Base-by-base conservation (phyloP, 2,329 filamentous ascomycete genomes). In the Orbilia ellipsospora region DNA sequence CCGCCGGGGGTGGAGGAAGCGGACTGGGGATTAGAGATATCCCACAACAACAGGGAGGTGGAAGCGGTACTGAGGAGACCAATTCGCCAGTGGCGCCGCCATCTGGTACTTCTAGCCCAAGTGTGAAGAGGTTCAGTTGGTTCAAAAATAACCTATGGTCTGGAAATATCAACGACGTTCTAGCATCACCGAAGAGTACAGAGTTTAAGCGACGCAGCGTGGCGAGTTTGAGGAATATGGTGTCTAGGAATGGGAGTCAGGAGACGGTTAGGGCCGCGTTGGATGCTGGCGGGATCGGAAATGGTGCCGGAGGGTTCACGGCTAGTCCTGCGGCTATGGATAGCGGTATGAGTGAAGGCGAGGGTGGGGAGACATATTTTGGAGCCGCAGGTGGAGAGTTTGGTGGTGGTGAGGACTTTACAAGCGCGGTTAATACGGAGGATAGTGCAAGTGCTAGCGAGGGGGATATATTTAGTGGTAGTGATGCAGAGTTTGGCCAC, bases 321-420 rank as follows among this genome's bases (percentile, higher is more conserved):
- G 40, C 57, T 5, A 74, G 56, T 15, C 63, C 70, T 15, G 51
- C 70, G n/a, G 18, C 20, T 18, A 10, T 52, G 18, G 70, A 67
- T 36, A 63, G 51, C 10, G 69, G 62, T 2, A 63, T 74, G 63
- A 57, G 62, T 26, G 69, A 62, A 16, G 40, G 62, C 12, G 70
- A 68, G 15, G 63, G 59, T 4, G 44, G 20, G 7, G 69, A 54
- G 16, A 56, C 56, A 12, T 74, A 74, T 52, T 74, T 74, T 55
- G 70, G 70, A 8, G 70, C 70, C 12, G 70, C 70, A 0, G 70
- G 70, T 12, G 70, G 70, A 12, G 70, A 74, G 63, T 74, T 74
- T 54, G 70, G 70, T 15, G 70, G 70, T 0, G 59, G 50, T 18
- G 63, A 67, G 7, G 69, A 74, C 44, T 63, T 74, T 52, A 74